Base-by-base conservation (phyloP, 768 basidiomycete genomes). In the Boletus coccyginus region DNA sequence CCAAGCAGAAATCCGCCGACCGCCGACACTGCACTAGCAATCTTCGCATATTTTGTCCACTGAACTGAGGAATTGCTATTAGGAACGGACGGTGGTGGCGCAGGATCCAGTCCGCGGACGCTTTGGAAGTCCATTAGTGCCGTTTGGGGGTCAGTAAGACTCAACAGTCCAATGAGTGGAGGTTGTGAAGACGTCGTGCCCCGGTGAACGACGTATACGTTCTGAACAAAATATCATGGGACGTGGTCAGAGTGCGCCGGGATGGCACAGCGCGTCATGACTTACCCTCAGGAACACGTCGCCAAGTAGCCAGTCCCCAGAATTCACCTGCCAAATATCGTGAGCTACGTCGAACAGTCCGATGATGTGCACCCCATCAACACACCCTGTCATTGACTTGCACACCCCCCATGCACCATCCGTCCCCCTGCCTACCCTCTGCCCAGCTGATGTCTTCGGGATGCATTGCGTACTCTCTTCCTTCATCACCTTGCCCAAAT, bases 251-350 rank as follows among this genome's bases (percentile, higher is more conserved):
- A 59, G 58, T 3, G 3, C 12, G 12, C 8, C 13, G 7, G 13
- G 13, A 46, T 4, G 17, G n/a, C 17, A 33, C 19, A 29, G n/a
- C 17, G 13, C 24, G 4, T 33, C 24, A 1, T 24, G 29, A 70
- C 75, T 53, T 55, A 80, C 83, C 60, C 83, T 74, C 53, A 86
- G 73, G 54, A 83, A 84, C 17, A 76, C 73, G 51, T 82, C 82
- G n/a, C 83, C 84, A 19, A 84, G 73, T 7, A 86, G 71, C 82
- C 83, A 86, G 67, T 86, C 84, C 6, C 78, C 81, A 13, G 81
- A 79, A 59, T 75, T 73, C n/a, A 81, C 73, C 78, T 81, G 57
- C 29, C 27, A 29, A 32, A 5, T 39, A 13, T 35, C 21, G 24
- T 68, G 17, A 60, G 61, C 45, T 42, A n/a, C 21, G 21, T 32